Base-by-base conservation (phyloP, 768 basidiomycete genomes). In the Auricularia sp. region DNA sequence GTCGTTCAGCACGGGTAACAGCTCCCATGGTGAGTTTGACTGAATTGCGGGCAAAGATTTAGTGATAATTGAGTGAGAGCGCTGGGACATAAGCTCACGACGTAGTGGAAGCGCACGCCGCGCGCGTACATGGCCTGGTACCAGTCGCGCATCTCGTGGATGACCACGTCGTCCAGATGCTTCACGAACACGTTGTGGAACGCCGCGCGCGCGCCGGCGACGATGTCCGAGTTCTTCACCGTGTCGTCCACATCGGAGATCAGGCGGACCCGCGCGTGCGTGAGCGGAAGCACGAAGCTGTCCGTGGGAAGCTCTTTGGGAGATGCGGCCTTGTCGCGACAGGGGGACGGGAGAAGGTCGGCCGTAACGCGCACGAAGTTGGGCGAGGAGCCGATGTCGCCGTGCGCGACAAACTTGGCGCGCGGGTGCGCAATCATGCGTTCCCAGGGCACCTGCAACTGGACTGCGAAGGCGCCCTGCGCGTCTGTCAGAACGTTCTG, bases 211-310 rank as follows among this genome's bases (percentile, higher is more conserved):
- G 93, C 87, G 0, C 96, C 96, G 3, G 79, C 78, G 3, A 88
- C 70, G n/a, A 99, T 81, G 56, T 87, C 85, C 0, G 93, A 87
- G 33, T 81, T 71, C 71, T 95, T 95, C 63, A 97, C 81, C 0
- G 95, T 98, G 74, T 98, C 95, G 71, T 98, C 95, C 56, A 98
- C 88, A 70, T 98, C 95, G 8, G 93, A 95, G 16, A 98, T 87
- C 63, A 96, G 83, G 16, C 91, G 86, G 16, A 95, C 74, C 1
- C 82, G 81, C 2, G 83, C 81, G 69, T 86, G 77, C 0, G 87
- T 83, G 36, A 92, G 79, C 23, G 77, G 74, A 3, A 78, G 66
- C 1, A 66, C 60, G 10, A 75, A 69, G 5, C 66, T 58, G 3
- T 72, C 60, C 1, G 64, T 66, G 8, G 70, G 66, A n/a, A 54